phyloP scores from a whole-genome alignment of 257 asterid genomes.

The Fraxinus americana region DNA sequence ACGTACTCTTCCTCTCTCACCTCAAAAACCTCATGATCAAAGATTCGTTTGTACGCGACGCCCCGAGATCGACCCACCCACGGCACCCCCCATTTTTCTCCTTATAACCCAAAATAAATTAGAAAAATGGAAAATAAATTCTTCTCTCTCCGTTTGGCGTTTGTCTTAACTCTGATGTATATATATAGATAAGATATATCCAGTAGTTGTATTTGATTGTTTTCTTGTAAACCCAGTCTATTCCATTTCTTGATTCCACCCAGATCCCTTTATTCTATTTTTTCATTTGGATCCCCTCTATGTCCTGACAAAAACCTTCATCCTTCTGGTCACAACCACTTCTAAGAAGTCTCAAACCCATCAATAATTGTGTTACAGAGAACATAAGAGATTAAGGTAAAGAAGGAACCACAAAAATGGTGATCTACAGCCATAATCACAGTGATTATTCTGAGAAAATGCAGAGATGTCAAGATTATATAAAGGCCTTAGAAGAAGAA shows the following conservation, averaged over 20 bases:
- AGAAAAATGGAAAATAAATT: not conserved
- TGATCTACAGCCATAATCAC: slow-evolving; percentile 41
- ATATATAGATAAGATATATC: not conserved
- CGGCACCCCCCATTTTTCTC: slow-evolving; percentile 19
- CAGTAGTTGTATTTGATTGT: not conserved
- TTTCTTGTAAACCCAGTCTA: slow-evolving; percentile 38
- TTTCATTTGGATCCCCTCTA: slow-evolving; percentile 47
- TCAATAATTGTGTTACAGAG: not conserved
- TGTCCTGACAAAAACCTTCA: slow-evolving; percentile 35
- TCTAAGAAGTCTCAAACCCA: slow-evolving; percentile 17
- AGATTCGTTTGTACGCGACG: slow-evolving; percentile 59
- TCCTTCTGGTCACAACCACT: slow-evolving; percentile 21
- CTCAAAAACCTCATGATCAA: slow-evolving; percentile 20
- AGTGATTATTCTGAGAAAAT: slow-evolving; percentile 48
- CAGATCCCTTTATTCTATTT: slow-evolving; percentile 61
- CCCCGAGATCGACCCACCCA: slow-evolving; percentile 47
- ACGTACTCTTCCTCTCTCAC: not conserved
- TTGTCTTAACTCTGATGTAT: no score
- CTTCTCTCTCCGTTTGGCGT: no score
- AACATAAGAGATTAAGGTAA: not conserved
- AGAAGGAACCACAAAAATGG: slow-evolving; percentile 21
- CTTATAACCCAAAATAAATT: not conserved
- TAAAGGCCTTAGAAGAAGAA: slow-evolving; percentile 72
- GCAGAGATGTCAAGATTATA: slow-evolving; percentile 59
- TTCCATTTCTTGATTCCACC: slow-evolving; percentile 56